Percentiles rank a stretch among this genome's conserved stretches.
Conservation (phyloP, 768 basidiomycete genomes). For the Infundibulicybe gibba region DNA sequence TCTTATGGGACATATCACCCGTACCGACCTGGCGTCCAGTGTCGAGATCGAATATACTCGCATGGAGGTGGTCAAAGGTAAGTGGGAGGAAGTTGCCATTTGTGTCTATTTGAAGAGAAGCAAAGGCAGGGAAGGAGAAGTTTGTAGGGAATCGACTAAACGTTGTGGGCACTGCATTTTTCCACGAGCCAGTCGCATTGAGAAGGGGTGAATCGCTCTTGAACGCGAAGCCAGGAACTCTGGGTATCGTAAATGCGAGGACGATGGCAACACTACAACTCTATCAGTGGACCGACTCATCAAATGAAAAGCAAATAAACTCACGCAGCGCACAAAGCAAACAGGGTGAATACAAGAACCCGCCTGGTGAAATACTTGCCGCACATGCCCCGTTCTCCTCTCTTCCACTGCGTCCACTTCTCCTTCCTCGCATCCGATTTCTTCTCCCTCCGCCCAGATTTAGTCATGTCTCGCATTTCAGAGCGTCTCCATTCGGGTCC, state of each 20-base stretch:
- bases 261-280: constrained; percentile 55
- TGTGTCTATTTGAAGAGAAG: constrained; percentile 77
- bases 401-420: constrained; percentile 73
- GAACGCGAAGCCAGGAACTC: constrained; percentile 73
- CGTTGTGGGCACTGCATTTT: constrained; percentile 46
- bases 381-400: constrained; percentile 77
- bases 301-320: constrained; percentile 19
- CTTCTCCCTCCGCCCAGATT: constrained; percentile 61
- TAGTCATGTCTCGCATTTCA: constrained; percentile 78
- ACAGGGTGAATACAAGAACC: constrained; percentile 65
- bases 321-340: constrained; percentile 55
- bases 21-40: constrained; percentile 62
- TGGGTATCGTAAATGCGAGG: constrained; percentile 78
- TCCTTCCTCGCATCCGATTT: constrained; percentile 48
- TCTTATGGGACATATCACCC: constrained; percentile 57
- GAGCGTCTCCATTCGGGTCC: constrained; percentile 86
- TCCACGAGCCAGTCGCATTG: constrained; percentile 56
- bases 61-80: constrained; percentile 64
- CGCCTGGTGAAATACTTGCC: constrained; percentile 77
- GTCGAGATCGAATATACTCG: constrained; percentile 65
- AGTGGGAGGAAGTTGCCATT: constrained; percentile 73
- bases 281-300: constrained; percentile 1
- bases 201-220: constrained; percentile 53
- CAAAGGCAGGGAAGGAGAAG: constrained; percentile 81
- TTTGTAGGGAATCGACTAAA: constrained; percentile 84